Evolutionary conservation across 2,329 filamentous ascomycete species (phyloP).

Genomic region (Zalaria obscura): DNA sequence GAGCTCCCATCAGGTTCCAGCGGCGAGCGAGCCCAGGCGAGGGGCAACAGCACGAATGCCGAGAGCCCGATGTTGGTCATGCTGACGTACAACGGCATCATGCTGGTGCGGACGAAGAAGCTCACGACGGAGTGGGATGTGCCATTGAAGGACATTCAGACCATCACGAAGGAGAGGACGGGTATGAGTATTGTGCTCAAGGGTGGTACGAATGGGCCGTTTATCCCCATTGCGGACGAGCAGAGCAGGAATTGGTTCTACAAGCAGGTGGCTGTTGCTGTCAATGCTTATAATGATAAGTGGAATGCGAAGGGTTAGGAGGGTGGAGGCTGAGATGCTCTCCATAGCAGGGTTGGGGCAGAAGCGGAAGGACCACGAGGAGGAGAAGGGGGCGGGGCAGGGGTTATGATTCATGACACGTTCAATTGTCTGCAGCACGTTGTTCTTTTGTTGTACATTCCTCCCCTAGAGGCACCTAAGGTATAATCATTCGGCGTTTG

Average conservation of each 20-base stretch:
- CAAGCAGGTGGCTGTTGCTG: slow-evolving; percentile 49
- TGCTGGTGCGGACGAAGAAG: slow-evolving; percentile 77
- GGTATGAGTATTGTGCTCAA: slow-evolving; percentile 80
- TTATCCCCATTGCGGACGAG: slow-evolving; percentile 87
- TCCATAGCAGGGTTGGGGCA: background rate
- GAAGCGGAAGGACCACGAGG: background rate
- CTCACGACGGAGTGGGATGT: slow-evolving; percentile 92
- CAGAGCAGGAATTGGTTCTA: slow-evolving; percentile 55
- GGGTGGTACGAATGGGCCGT: slow-evolving; percentile 84
- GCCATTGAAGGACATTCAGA: slow-evolving; percentile 87
- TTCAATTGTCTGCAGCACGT: no score
- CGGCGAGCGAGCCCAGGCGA: slow-evolving; percentile 40
- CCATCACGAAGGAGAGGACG: slow-evolving; percentile 90
- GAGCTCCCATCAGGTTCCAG: slow-evolving; percentile 55
- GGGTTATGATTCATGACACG: no score
- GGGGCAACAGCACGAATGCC: slow-evolving; percentile 7
- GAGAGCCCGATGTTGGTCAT: slow-evolving; percentile 52
- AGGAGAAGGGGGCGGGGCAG: no score
- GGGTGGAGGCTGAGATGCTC: background rate
- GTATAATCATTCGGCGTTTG: no score
- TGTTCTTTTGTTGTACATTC: no score
- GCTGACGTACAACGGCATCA: slow-evolving; percentile 51
- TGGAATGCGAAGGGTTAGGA: slow-evolving; percentile 44
- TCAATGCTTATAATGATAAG: slow-evolving; percentile 54
- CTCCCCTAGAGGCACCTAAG: no score